phyloP scores from a whole-genome alignment of 2,329 filamentous ascomycete species.

The Lecanoromycetidae sp. region DNA sequence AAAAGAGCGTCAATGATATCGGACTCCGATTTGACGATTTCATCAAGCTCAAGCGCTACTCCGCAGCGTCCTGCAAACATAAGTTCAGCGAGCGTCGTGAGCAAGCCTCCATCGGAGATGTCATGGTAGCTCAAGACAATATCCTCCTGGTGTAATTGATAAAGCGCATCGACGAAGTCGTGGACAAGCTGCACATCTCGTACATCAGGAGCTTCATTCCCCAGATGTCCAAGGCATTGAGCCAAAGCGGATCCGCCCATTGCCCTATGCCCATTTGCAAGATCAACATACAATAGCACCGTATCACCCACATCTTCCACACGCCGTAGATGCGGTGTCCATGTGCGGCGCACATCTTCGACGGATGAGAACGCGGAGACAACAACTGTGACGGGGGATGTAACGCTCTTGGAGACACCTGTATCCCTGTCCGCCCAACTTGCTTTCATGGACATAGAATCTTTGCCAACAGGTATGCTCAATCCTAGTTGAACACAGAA shows the following conservation, averaged over 20 bases:
- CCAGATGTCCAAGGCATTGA: constrained; percentile 70
- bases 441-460: constrained; percentile 62
- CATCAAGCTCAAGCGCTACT: constrained; percentile 71
- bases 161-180: constrained; percentile 83
- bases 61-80: constrained; percentile 94
- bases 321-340: constrained; percentile 80
- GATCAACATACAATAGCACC: constrained; percentile 78
- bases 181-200: constrained; percentile 67
- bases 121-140: constrained; percentile 57
- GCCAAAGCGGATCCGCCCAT: constrained; percentile 85
- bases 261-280: constrained; percentile 66
- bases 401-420: constrained; percentile 67
- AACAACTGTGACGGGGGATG: constrained; percentile 78
- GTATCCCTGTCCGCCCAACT: constrained; percentile 64
- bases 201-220: constrained; percentile 74
- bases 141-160: constrained; percentile 40
- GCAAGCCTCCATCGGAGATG: constrained; percentile 79
- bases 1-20: constrained; percentile 69
- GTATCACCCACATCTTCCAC: constrained; percentile 82
- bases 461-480: constrained; percentile 91
- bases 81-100: constrained; percentile 90
- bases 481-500: constrained; percentile 83
- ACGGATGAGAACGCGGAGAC: constrained; percentile 86
- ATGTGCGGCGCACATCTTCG: constrained; percentile 69
- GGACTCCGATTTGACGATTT: constrained; percentile 45